Evolutionary conservation across 257 asterid genomes (phyloP).

Genomic region (Capsicum chinense): DNA sequence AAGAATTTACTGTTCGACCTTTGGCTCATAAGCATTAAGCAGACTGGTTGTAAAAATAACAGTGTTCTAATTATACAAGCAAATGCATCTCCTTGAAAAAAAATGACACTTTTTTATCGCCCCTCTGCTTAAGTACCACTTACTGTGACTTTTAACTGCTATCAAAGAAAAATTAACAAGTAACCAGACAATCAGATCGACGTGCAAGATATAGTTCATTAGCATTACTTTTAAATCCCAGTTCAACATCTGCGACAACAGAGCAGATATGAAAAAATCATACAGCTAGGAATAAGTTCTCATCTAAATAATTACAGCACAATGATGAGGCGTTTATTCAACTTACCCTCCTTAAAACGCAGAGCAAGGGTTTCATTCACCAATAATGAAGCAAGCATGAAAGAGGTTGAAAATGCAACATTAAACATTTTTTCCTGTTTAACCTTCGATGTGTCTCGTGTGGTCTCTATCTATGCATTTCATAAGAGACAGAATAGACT

Average conservation of each 20-base stretch:
- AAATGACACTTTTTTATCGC: neutral
- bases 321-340: no score
- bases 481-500: neutral
- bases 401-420: neutral
- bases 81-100: neutral
- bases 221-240: neutral
- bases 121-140: neutral
- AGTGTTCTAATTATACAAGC: conserved; percentile 11
- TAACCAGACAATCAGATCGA: neutral
- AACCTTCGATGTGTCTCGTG: neutral
- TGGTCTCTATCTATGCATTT: conserved; percentile 13
- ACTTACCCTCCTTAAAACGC: neutral
- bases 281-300: conserved; percentile 16
- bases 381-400: neutral
- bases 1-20: neutral
- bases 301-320: conserved; percentile 17
- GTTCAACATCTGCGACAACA: neutral
- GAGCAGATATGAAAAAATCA: conserved; percentile 21
- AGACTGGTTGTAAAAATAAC: neutral
- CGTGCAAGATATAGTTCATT: conserved; percentile 9
- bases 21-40: neutral
- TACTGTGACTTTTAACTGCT: neutral
- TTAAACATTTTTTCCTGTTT: neutral
- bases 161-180: conserved; percentile 8
- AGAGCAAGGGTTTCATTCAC: neutral